These are phyloP conservation scores for Agaricus sinodeliciosus DNA, from an alignment of 768 basidiomycete genomes.

Conservation along the genomic window DNA sequence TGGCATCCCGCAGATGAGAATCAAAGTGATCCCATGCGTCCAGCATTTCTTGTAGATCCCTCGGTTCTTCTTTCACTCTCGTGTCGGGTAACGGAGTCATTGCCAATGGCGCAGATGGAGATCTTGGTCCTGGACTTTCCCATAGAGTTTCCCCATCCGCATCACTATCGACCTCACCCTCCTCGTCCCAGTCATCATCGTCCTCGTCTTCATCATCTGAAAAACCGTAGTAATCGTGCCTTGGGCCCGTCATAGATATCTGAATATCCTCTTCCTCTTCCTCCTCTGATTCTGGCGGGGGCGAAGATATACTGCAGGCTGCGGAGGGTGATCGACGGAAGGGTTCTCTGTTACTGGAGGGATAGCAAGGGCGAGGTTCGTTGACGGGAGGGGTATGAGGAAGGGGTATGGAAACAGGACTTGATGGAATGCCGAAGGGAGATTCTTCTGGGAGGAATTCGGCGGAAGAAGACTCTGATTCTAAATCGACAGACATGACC, in stretches of 20 bases:
- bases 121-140: slow-evolving; percentile 60
- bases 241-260: slow-evolving; percentile 33
- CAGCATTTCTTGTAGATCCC: slow-evolving; percentile 56
- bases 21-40: slow-evolving; percentile 70
- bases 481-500: slow-evolving; percentile 40
- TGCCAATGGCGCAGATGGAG: slow-evolving; percentile 48
- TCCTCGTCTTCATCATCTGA: slow-evolving; percentile 21
- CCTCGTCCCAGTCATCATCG: slow-evolving; percentile 31
- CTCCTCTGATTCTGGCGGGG: slow-evolving; percentile 68
- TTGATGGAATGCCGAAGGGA: slow-evolving; percentile 46
- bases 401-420: slow-evolving; percentile 48
- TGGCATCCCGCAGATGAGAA: slow-evolving; percentile 31
- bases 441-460: slow-evolving; percentile 25
- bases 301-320: slow-evolving; percentile 51
- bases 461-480: slow-evolving; percentile 12
- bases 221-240: slow-evolving; percentile 19
- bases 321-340: slow-evolving; percentile 55
- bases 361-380: slow-evolving; percentile 23
- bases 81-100: slow-evolving; percentile 22
- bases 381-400: slow-evolving; percentile 43
- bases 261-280: slow-evolving; percentile 36
- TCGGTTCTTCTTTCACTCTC: slow-evolving; percentile 51
- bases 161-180: slow-evolving; percentile 46
- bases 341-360: slow-evolving; percentile 18
- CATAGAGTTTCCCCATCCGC: slow-evolving; percentile 53